Evolutionary conservation across 2,329 filamentous ascomycete species (phyloP).

Genomic region (Shiraia bambusicola): DNA sequence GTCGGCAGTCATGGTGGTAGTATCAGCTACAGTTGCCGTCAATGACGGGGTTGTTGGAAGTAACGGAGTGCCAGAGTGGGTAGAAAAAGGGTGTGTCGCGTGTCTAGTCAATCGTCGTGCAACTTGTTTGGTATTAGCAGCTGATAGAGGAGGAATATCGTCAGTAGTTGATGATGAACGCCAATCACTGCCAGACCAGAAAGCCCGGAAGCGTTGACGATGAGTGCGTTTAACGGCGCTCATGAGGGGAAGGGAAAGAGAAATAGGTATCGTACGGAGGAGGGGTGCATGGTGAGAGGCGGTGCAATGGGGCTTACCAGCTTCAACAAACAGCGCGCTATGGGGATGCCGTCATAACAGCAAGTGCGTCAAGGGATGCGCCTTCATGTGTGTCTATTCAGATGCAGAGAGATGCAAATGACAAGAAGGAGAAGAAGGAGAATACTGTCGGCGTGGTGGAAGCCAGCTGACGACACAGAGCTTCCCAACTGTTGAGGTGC

Average conservation of each 20-base stretch:
- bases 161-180: conserved; percentile 30
- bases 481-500: conserved; percentile 9
- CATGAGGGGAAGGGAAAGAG: conserved; percentile 17
- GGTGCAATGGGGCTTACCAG: conserved; percentile 8
- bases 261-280: conserved; percentile 16
- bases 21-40: background rate
- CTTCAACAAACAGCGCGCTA: conserved; percentile 1
- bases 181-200: conserved; percentile 14
- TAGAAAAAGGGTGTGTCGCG: conserved; percentile 13
- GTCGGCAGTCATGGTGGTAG: conserved; percentile 21
- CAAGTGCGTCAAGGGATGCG: conserved; percentile 5
- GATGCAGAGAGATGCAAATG: no score
- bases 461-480: conserved; percentile 5
- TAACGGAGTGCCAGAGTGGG: conserved; percentile 1
- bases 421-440: conserved; percentile 1
- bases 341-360: conserved; percentile 8
- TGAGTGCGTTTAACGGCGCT: conserved; percentile 18
- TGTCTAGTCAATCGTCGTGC: conserved; percentile 15
- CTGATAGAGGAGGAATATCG: conserved; percentile 24
- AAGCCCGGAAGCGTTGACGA: conserved; percentile 17
- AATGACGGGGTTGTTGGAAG: conserved; percentile 3
- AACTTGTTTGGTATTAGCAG: conserved; percentile 7
- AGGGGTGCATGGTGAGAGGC: conserved; percentile 14
- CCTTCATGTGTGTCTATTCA: background rate
- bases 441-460: conserved; percentile 4